Percentiles rank a stretch among this genome's conserved stretches.
Conservation (phyloP, 1,284 basidiomycete species). For the Agaricales sp. region DNA sequence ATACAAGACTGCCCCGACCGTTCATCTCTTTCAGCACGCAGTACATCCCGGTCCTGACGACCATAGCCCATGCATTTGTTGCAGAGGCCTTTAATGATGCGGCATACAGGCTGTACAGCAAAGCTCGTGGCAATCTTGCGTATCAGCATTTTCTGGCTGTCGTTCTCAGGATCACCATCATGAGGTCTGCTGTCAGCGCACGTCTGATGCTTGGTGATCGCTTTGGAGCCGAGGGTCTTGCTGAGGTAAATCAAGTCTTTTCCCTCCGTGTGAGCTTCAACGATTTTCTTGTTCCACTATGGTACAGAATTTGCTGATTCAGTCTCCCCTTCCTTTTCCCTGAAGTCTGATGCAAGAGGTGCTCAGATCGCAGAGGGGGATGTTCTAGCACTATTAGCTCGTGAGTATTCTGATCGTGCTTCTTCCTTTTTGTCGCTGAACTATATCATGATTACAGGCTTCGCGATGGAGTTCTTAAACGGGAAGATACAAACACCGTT, state of each 20-base stretch:
- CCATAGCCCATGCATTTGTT: not conserved
- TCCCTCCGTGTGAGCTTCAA: constrained; percentile 29
- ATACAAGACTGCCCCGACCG: constrained; percentile 6
- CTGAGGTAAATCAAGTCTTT: constrained; percentile 43
- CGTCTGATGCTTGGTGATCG: constrained; percentile 37
- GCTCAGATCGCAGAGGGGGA: constrained; percentile 44
- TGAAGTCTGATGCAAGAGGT: constrained; percentile 8
- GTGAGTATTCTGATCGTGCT: constrained; percentile 24
- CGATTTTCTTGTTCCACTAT: too few species aligned
- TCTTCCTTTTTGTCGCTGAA: constrained; percentile 8
- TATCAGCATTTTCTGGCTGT: constrained; percentile 39
- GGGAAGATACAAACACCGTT: constrained; percentile 31
- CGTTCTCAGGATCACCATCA: constrained; percentile 37
- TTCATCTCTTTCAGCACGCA: constrained; percentile 48
- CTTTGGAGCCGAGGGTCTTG: constrained; percentile 45
- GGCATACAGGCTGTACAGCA: constrained; percentile 29
- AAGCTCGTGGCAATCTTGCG: constrained; percentile 28
- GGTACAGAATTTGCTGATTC: too few species aligned
- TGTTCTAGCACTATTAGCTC: constrained; percentile 37
- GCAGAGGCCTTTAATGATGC: constrained; percentile 22
- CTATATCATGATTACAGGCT: constrained; percentile 2
- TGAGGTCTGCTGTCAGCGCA: constrained; percentile 35
- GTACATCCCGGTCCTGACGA: constrained; percentile 34
- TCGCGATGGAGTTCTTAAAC: constrained; percentile 32
- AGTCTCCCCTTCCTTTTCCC: constrained; percentile 34